Percentiles rank a stretch among this genome's conserved stretches.
Evolutionary conservation across 495 filamentous ascomycete species (phyloP).

Genomic region (Podospora sp.): DNA sequence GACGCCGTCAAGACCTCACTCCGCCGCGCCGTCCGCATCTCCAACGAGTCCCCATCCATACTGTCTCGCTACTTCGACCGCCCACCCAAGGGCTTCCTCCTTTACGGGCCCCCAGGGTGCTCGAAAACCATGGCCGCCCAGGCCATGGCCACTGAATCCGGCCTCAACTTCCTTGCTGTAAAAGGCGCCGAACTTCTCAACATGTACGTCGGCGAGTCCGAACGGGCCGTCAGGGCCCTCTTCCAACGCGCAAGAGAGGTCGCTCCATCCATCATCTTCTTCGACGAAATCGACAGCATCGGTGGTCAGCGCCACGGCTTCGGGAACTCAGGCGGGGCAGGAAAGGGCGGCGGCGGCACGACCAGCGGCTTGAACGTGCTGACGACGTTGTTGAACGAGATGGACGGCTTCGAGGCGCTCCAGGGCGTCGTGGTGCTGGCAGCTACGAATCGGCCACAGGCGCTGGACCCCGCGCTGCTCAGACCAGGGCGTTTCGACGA

Average conservation of each 20-base stretch:
- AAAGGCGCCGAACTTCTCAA: constrained; percentile 95
- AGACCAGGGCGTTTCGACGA: constrained; percentile 87
- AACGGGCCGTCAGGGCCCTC: constrained; percentile 82
- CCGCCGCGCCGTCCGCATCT: constrained; percentile 39
- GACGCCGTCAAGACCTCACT: constrained; percentile 70
- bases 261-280: constrained; percentile 93
- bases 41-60: constrained; percentile 54
- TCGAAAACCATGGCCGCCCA: constrained; percentile 94
- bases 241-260: constrained; percentile 87
- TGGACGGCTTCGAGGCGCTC: constrained; percentile 90
- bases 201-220: constrained; percentile 98
- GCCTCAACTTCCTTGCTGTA: constrained; percentile 92
- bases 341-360: not conserved
- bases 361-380: constrained; percentile 74
- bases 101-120: constrained; percentile 95
- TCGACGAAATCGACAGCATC: constrained; percentile 96
- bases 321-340: constrained; percentile 16
- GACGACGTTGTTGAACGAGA: constrained; percentile 90
- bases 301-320: constrained; percentile 67
- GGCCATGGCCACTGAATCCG: constrained; percentile 87
- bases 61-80: constrained; percentile 52
- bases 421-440: constrained; percentile 88
- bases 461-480: constrained; percentile 83
- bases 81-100: constrained; percentile 77
- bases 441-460: constrained; percentile 89